Base-by-base conservation (phyloP, 2,329 filamentous ascomycete genomes). In the Periconia macrospinosa region DNA sequence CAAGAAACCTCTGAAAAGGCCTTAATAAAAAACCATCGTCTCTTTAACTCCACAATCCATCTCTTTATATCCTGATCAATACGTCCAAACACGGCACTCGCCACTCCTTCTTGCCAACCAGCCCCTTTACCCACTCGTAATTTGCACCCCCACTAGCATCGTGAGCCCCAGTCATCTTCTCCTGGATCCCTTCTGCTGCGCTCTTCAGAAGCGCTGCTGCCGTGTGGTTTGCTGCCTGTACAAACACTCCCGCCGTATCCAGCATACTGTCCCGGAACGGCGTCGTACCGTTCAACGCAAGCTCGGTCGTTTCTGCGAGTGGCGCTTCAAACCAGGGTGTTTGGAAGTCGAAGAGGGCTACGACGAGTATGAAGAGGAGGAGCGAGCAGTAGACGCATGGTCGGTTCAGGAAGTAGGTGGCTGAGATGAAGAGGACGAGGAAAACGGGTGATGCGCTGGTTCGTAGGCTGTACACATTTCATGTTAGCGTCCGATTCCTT, bases 321-420 rank as follows among this genome's bases (percentile, higher is more conserved):
- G 90, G 84, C n/a, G 92, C 88, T 63, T 92, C 86, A 75, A 97
- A 97, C 93, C 92, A 97, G 78, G 95, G 91, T 67, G 87, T 89
- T 62, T 81, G 83, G 67, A 97, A 89, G 78, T 97, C 93, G 80
- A 97, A 94, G 78, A 97, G 94, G 72, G 92, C 95, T 62, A 92
- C 84, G 79, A 97, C 96, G 64, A 99, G 91, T 65, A 97, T 92
- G 61, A 96, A 84, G 46, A 99, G 90, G 50, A 99, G 88, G 57
- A 97, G 87, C 56, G 92, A 96, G 84, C 94, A 99, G 83, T 99
- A 99, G 65, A 96, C 88, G 79, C 94, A 99, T 50, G 94, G 94
- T 51, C 93, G 88, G 78, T 97, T 96, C 67, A 99, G 87, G 77
- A 96, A 90, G 81, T 96, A 97, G 61, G 92, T 96, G 75, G 92